These are phyloP conservation scores for Fusarium duplospermum DNA, from an alignment of 2,329 filamentous ascomycete species.

Conservation along the genomic window DNA sequence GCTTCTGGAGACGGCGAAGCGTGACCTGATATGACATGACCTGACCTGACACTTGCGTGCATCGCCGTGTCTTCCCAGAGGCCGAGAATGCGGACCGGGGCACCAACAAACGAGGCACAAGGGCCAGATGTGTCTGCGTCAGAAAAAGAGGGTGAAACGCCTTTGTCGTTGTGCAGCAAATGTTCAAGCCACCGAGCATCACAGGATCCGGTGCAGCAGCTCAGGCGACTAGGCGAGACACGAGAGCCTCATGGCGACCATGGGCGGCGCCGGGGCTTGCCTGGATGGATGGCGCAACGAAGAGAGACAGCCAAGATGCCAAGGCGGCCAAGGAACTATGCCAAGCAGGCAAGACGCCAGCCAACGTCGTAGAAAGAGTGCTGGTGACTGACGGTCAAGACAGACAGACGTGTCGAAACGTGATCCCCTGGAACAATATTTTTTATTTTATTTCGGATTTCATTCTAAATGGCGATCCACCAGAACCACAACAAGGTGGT, in stretches of 20 bases:
- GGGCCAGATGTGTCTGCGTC: conserved; percentile 3
- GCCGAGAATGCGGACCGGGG: conserved; percentile 7
- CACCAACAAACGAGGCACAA: conserved; percentile 1
- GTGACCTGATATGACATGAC: conserved; percentile 48
- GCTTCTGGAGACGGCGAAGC: conserved; percentile 33
- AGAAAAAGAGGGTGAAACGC: conserved; percentile 18
- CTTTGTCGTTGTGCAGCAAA: conserved; percentile 6
- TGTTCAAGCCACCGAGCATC: conserved; percentile 4
- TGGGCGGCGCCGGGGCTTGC: conserved; percentile 8
- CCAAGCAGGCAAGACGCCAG: conserved; percentile 6
- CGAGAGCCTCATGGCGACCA: conserved; percentile 26
- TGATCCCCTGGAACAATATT: conserved; percentile 36
- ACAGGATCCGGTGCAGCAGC: conserved; percentile 6
- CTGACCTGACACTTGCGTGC: conserved; percentile 40
- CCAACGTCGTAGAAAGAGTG: conserved; percentile 12
- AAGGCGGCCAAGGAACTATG: conserved; percentile 16
- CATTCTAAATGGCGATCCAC: conserved; percentile 41
- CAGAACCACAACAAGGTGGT: conserved; percentile 30
- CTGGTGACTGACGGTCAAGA: conserved; percentile 6
- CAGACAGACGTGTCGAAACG: conserved; percentile 35
- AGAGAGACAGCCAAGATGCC: conserved; percentile 11
- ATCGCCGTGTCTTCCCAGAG: conserved; percentile 17
- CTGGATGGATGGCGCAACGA: conserved; percentile 7
- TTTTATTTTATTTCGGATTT: conserved; percentile 24
- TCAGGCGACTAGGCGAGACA: conserved; percentile 16